Evolutionary conservation across 371 early-diverging fungal genomes (phyloP).

Genomic region (Funneliformis caledonium): DNA sequence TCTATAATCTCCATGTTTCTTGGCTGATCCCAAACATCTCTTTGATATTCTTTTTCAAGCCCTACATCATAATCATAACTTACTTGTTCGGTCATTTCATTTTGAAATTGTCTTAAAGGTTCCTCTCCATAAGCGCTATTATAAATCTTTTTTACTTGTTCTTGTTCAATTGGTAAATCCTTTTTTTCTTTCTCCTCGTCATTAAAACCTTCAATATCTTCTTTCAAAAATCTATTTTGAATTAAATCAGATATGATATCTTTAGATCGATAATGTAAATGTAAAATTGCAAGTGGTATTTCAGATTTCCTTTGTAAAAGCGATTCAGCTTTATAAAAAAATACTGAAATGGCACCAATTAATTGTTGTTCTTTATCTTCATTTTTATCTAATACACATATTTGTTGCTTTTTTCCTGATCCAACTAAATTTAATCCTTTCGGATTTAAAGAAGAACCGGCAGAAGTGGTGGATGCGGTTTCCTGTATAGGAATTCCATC

Average conservation of each 20-base stretch:
- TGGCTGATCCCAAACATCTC: no score
- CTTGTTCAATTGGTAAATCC: no score
- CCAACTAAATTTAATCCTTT: background rate
- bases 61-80: no score
- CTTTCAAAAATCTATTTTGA: background rate
- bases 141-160: no score
- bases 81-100: no score
- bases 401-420: background rate
- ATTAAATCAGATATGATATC: background rate
- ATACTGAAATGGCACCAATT: slow-evolving; percentile 3
- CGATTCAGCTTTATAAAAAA: background rate
- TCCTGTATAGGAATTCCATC: background rate
- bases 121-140: no score
- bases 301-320: background rate
- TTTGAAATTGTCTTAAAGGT: no score
- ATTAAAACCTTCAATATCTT: background rate
- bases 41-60: no score
- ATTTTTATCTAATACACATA: background rate
- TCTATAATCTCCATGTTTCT: no score
- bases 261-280: slow-evolving; percentile 5
- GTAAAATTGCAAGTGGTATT: background rate
- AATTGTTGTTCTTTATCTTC: background rate
- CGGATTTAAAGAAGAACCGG: no score
- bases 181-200: background rate
- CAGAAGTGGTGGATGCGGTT: background rate